Evolutionary conservation across 441 rosid species (phyloP).

Genomic region (Kokia cookei): DNA sequence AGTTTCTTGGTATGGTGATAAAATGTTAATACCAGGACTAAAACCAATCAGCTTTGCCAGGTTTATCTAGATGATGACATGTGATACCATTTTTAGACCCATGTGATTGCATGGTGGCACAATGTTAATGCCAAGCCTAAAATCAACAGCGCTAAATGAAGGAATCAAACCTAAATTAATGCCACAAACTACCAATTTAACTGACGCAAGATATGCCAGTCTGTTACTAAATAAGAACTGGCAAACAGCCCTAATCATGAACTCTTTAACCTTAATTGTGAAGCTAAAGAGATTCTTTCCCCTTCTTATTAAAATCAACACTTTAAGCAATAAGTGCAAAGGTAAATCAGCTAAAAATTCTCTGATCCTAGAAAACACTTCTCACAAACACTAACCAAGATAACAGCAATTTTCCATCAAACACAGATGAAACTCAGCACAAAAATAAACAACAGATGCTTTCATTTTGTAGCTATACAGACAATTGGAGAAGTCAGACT

Average conservation of each 20-base stretch:
- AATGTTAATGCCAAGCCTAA: not conserved
- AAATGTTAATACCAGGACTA: too few species aligned
- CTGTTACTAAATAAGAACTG: not conserved
- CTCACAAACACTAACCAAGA: not conserved
- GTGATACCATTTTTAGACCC: not conserved
- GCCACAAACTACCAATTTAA: not conserved
- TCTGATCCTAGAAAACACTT: not conserved
- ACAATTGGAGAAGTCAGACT: constrained; percentile 1
- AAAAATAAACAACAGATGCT: not conserved
- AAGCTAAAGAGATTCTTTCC: not conserved
- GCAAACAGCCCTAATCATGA: not conserved
- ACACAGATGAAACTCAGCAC: not conserved
- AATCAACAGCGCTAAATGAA: not conserved
- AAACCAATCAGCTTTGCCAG: not conserved
- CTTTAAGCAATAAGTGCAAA: not conserved
- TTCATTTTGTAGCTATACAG: not conserved
- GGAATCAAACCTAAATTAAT: not conserved
- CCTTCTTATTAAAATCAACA: not conserved
- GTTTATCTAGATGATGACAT: not conserved
- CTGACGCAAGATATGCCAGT: not conserved
- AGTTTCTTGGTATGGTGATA: not conserved
- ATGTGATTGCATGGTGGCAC: not conserved
- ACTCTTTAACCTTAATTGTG: not conserved
- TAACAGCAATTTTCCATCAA: not conserved
- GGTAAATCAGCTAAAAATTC: not conserved